Evolutionary conservation across 176 grass and related monocot species (phyloP).

Genomic region (Rhynchospora pubera): DNA sequence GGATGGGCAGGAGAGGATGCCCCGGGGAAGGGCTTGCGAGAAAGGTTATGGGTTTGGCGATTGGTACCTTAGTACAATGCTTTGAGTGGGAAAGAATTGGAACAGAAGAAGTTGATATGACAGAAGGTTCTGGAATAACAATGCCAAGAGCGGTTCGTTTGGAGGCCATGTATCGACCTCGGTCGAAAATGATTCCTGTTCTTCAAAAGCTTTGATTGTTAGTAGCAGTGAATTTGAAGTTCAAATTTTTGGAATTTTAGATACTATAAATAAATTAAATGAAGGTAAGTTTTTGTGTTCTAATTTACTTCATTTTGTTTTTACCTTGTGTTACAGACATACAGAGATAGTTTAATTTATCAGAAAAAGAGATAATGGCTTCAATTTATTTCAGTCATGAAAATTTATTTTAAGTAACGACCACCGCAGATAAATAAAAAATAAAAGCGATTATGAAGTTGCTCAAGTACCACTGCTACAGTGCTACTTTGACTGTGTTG

Average conservation of each 20-base stretch:
- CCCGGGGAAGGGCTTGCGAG: conserved; percentile 27
- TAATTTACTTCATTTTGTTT: not conserved
- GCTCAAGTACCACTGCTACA: too few species aligned
- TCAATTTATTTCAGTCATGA: not conserved
- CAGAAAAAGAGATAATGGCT: not conserved
- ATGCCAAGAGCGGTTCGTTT: conserved; percentile 53
- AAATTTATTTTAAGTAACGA: not conserved
- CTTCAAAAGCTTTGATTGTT: conserved; percentile 7
- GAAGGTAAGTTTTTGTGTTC: not conserved
- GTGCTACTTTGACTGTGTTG: too few species aligned
- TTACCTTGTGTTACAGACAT: not conserved
- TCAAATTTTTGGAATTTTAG: not conserved
- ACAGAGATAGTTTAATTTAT: not conserved
- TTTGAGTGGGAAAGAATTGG: conserved; percentile 32
- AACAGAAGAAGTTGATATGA: conserved; percentile 39
- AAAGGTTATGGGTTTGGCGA: conserved; percentile 17
- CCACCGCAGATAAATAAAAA: not conserved
- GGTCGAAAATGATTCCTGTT: not conserved
- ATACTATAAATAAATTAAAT: not conserved
- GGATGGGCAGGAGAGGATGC: conserved; percentile 44
- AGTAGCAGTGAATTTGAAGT: not conserved
- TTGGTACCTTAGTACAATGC: conserved; percentile 43
- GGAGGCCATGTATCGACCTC: conserved; percentile 21
- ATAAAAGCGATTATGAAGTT: too few species aligned
- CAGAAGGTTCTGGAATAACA: conserved; percentile 44